Evolutionary conservation across 441 rosid genomes (phyloP), one percentile per base, ranked within the genome.

Genomic region (Theobroma grandiflorum): DNA sequence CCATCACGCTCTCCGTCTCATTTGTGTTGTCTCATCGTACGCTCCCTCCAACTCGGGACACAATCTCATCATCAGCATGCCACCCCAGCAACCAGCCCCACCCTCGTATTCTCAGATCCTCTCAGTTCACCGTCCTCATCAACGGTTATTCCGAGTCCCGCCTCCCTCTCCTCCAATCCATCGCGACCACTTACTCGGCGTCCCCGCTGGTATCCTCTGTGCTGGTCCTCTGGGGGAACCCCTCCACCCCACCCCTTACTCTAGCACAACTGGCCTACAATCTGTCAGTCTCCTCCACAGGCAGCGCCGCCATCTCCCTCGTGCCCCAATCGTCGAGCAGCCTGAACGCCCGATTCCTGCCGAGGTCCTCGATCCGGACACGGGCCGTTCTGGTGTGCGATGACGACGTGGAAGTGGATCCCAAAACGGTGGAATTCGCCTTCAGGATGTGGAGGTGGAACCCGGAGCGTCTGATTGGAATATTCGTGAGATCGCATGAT

Each of bases 161-260:
- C 11, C 86, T 93, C 64, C 94, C 96, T 80, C 93, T 96, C 65
- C 90, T 94, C 65, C 91, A 82, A 26, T 88, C 95, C n/a, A 86
- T 96, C 40, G 94, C 93, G 8, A 74, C 90, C 59, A 43, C 93
- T 4, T 95, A 94, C 82, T 82, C 97, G 0, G 89, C 90, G 18
- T 91, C 94, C 7, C 85, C 95, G 0, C 47, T 87, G 18, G 98
- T 96, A 0, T 88, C 93, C 22, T 85, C 92, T 7, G 94, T 95
- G 70, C 79, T 88, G 22, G 85, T 96, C 77, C 91, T 94, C 9
- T 94, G 98, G 99, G 99, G 98, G 14, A 94, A 94, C 88, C 94
- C 94, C 16, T 80, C 82, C 82, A 94, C 99, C 57, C 78, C 91
- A 0, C 59, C 68, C 40, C 85, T 52, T 71, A 66, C 89, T 8